Evolutionary conservation across 768 basidiomycete species (phyloP), one percentile per base, ranked within the genome.

Genomic region (Leccinum imitatum): DNA sequence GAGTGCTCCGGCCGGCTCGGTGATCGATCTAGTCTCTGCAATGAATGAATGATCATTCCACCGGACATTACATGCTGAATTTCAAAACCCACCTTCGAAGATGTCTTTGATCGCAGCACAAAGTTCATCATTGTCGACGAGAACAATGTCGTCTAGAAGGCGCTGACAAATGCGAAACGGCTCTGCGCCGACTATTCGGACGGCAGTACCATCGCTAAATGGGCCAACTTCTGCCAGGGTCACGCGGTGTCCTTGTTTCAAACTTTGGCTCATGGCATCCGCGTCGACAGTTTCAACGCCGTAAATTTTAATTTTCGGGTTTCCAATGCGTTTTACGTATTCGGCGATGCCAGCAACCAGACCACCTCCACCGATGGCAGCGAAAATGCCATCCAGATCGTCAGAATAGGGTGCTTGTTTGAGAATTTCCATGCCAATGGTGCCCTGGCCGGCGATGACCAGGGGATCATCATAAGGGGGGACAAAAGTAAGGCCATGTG

Each of bases 31-130:
- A 0, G 96, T 98, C 72, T 98, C 97, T 59, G 57, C 13, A 59
- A 61, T 33, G 21, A 61, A 37, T 19, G 33, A 30, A 8, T 50
- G 47, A 35, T 17, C 21, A 39, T 41, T 39, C 33, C 6, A 1
- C 48, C 27, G 11, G 19, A 30, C 10, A 51, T 4, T 19, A 19
- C 41, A 27, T 23, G 27, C 1, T 17, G 6, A 19, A 10, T 33
- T 23, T 27, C 23, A 53, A 44, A 7, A 62, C 78, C 59, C 62
- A 93, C 96, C 96, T 79, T 98, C 95, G 69, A 98, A 99, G 31
- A 98, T 90, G 68, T 99, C 97, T 76, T 98, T 98, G 77, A 98
- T 98, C 6, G 95, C 95, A 7, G 97, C 97, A 71, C 97, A 99
- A 50, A 99, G 87, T 73, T 96, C 96, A 70, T 99, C 97, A 63